Evolutionary conservation across 371 early-diverging fungal species (phyloP).

Genomic region (Thermomucor indicae-seudaticae): DNA sequence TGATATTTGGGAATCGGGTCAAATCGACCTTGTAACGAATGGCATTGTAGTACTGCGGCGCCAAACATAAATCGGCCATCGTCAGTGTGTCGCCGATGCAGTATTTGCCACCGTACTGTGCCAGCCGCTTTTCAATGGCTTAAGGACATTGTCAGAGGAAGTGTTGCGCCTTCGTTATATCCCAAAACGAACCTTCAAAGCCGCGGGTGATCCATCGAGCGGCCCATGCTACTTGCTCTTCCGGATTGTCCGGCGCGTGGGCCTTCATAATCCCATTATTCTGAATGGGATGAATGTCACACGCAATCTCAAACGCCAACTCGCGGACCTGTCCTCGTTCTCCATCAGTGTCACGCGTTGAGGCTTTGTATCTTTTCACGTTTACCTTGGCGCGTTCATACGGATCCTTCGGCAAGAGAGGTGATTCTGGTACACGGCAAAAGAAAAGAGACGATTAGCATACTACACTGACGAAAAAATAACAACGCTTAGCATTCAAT

Average conservation of each 20-base stretch:
- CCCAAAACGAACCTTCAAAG: constrained; percentile 36
- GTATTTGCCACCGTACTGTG: constrained; percentile 62
- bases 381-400: constrained; percentile 54
- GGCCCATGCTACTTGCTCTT: constrained; percentile 62
- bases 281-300: constrained; percentile 90
- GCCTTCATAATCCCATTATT: constrained; percentile 73
- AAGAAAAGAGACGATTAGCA: no score
- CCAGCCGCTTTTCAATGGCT: constrained; percentile 32
- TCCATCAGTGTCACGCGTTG: not conserved
- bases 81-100: constrained; percentile 82
- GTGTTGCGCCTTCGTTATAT: no score
- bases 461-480: no score
- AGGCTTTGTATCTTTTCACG: not conserved
- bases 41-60: constrained; percentile 84
- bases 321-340: constrained; percentile 56
- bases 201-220: constrained; percentile 56
- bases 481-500: no score
- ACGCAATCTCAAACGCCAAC: constrained; percentile 65
- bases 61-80: constrained; percentile 79
- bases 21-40: constrained; percentile 71
- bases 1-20: constrained; percentile 63
- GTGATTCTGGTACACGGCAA: constrained; percentile 19
- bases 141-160: not conserved
- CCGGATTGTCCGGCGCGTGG: constrained; percentile 45
- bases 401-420: constrained; percentile 76